These are phyloP conservation scores for Cystobasidium pallidum DNA, from an alignment of 1,284 basidiomycete genomes.

Conservation along the genomic window DNA sequence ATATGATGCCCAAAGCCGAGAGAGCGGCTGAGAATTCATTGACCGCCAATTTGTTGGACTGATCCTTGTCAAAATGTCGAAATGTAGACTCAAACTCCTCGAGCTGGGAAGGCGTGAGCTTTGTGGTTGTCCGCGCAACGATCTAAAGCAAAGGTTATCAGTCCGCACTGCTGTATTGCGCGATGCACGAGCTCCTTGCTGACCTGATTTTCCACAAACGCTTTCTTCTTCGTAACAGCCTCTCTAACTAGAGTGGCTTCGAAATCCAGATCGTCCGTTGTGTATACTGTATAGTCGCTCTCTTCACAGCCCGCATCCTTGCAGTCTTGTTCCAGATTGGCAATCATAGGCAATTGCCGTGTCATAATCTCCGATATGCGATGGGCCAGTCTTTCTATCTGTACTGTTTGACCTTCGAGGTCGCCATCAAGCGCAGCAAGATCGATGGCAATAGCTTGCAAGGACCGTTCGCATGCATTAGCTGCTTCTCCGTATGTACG, in stretches of 20 bases:
- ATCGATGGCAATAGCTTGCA: constrained; percentile 73
- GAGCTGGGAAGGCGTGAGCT: constrained; percentile 89
- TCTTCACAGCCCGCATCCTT: constrained; percentile 91
- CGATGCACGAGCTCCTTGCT: constrained; percentile 13
- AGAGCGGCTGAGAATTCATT: constrained; percentile 90
- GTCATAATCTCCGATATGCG: constrained; percentile 20
- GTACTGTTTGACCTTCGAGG: constrained; percentile 65
- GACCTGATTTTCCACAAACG: constrained; percentile 95
- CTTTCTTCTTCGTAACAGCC: constrained; percentile 82
- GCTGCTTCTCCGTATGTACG: constrained; percentile 81
- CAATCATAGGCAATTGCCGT: constrained; percentile 7
- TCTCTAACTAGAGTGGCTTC: constrained; percentile 83
- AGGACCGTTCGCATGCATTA: constrained; percentile 75
- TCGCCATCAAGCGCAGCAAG: constrained; percentile 76
- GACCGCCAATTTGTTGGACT: constrained; percentile 80
- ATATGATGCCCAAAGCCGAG: constrained; percentile 80
- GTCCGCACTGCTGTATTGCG: neutral
- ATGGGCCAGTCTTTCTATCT: constrained; percentile 60
- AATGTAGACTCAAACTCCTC: constrained; percentile 98
- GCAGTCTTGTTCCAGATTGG: constrained; percentile 70
- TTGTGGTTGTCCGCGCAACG: constrained; percentile 86
- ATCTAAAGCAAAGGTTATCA: constrained; percentile 63
- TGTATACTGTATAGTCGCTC: constrained; percentile 93
- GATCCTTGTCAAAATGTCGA: constrained; percentile 94
- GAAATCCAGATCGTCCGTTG: constrained; percentile 84